Conservation (phyloP, 2,329 filamentous ascomycete species). For the Ophiostoma tasmaniense region DNA sequence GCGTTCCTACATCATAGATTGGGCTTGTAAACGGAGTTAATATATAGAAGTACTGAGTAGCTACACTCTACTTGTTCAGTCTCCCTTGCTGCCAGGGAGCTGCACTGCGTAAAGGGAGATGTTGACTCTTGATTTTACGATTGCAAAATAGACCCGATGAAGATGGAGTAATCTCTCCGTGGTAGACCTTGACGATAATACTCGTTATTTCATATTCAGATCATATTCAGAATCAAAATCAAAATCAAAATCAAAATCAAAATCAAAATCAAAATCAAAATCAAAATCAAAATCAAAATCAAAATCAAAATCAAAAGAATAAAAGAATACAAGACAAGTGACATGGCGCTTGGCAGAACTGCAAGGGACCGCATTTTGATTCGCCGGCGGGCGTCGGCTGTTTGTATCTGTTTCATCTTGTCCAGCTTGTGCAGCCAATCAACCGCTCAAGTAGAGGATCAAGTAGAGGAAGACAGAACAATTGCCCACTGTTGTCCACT, state of each 20-base stretch:
- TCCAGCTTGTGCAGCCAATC: conserved; percentile 1
- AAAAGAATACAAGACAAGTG: background rate
- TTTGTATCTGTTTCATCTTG: conserved; percentile 17
- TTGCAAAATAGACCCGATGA: background rate
- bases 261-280: background rate
- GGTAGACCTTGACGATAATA: background rate
- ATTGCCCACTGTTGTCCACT: background rate
- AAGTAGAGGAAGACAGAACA: background rate
- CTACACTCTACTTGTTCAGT: background rate
- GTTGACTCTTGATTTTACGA: background rate
- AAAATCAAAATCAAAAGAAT: background rate
- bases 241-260: background rate
- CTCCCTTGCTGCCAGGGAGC: background rate
- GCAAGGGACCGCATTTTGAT: conserved; percentile 15
- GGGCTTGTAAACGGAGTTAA: background rate
- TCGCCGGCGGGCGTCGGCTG: conserved; percentile 9
- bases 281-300: background rate
- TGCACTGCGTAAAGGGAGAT: background rate
- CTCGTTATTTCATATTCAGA: too few relatives aligned
- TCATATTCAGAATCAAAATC: background rate
- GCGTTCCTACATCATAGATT: background rate
- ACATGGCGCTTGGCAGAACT: background rate
- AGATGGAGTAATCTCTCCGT: background rate
- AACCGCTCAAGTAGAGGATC: conserved; percentile 3
- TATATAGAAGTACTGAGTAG: background rate